Evolutionary conservation across 352 stramenopile genomes (phyloP), one percentile per base, ranked within the genome.

Genomic region (Phytophthora cactorum): DNA sequence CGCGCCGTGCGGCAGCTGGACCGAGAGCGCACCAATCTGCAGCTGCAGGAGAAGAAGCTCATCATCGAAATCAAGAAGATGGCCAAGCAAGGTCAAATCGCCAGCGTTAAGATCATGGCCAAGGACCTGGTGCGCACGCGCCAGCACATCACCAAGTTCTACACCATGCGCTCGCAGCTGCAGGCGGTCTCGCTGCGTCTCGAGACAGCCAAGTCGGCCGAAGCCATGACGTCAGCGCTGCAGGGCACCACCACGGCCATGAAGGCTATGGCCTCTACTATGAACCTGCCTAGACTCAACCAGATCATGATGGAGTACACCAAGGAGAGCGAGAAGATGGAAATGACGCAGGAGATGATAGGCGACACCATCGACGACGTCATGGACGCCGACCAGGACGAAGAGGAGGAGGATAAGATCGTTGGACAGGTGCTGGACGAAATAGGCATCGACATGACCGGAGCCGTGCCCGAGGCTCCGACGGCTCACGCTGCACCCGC

Each of bases 221-320:
- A 98, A 65, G 97, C 97, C 39, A 99, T 99, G 87, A 92, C 87
- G n/a, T 89, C 83, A 12, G 87, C 87, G 39, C 71, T 95, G 45
- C 81, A 92, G 63, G 85, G 85, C 66, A 95, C 87, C n/a, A 93
- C 85, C 12, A 90, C 86, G 51, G 87, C 86, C 5, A 91, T 95
- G 78, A 88, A 93, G 70, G 65, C 82, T 15, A 93, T 93, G 96
- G 96, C 94, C 2, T 92, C 96, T 52, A 97, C 97, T 10, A 99
- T 99, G 96, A 91, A 99, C 77, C 79, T 99, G 29, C 95, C 95
- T 12, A 79, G 81, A 17, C 92, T 99, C 27, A 98, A 97, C 67
- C 97, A 99, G 84, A 99, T 99, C 85, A 98, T 99, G 93, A 93
- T 96, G 66, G 96, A 99, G 58, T 99, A 99, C 79, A 97, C 97